Evolutionary conservation across 1,284 basidiomycete genomes (phyloP).

Genomic region (Cutaneotrichosporon cyanovorans): DNA sequence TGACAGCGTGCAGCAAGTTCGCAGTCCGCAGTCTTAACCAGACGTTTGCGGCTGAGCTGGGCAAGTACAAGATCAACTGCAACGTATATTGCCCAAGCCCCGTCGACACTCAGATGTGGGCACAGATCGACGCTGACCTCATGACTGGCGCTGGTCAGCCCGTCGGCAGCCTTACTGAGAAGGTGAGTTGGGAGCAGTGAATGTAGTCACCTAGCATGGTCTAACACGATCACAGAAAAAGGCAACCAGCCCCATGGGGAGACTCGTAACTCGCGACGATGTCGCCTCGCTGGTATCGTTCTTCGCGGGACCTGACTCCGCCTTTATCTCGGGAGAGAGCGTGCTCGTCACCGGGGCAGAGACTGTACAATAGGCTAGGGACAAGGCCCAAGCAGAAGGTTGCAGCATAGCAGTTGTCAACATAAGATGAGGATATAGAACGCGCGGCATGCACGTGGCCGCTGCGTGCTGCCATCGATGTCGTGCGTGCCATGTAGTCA

Average conservation of each 20-base stretch:
- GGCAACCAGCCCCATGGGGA: conserved; percentile 7
- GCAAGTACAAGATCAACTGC: conserved; percentile 49
- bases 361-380: no score
- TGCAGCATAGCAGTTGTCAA: no score
- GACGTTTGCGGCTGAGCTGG: conserved; percentile 46
- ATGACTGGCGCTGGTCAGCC: not conserved
- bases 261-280: conserved; percentile 12
- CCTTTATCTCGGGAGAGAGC: conserved; percentile 15
- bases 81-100: conserved; percentile 53
- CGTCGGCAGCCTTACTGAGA: conserved; percentile 1
- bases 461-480: no score
- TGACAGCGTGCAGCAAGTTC: conserved; percentile 45
- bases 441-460: no score
- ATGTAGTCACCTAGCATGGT: no score
- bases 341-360: conserved; percentile 10
- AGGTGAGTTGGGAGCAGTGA: not conserved
- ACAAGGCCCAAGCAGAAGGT: no score
- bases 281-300: conserved; percentile 17
- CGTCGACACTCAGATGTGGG: conserved; percentile 44
- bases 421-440: no score
- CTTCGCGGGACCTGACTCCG: conserved; percentile 16
- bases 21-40: conserved; percentile 48
- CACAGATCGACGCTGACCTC: conserved; percentile 16
- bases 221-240: not conserved
- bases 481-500: no score